Base-by-base conservation (phyloP, 805 yeast genomes). In the Wickerhamomyces bisporus region DNA sequence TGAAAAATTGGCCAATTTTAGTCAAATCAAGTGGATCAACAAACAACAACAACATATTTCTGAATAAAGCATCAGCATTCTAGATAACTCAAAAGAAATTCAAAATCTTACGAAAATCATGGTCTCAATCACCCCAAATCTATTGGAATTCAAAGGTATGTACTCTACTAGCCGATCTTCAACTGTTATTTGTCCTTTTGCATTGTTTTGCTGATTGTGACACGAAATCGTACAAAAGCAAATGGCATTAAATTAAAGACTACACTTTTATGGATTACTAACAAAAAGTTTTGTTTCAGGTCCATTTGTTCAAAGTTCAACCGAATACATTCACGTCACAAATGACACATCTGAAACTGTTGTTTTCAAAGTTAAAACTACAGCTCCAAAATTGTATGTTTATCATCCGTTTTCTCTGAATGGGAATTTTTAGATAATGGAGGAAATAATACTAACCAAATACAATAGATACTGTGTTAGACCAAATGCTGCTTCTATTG, bases 351-450 rank as follows among this genome's bases (percentile, higher is more conserved):
- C 75, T 13, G 69, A 70, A 38, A 66, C 78, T 24, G 70, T 80
- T 32, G 96, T 96, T 23, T 93, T 87, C 73, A 93, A 93, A 68
- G 97, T 93, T 57, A 93, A 91, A 68, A 91, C 98, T 32, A 93
- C 98, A 6, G 97, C 98, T 9, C 98, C 98, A 44, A 89, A 86
- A 62, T 70, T 86, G 62, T 82, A 49, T 9, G 64, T 49, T 20
- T 25, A 14, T 10, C 16, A 9, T 8, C n/a, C n/a, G n/a, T n/a
- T n/a, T n/a, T n/a, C n/a, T n/a, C n/a, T n/a, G n/a, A n/a, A n/a
- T n/a, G n/a, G n/a, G n/a, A 23, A 6, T 32, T 23, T 12, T 18
- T 31, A 28, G 24, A 21, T 7, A 21, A 10, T 10, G 10, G 10
- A 7, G 10, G 10, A 21, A 21, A 7, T 10, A 10, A 21, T 21